Base-by-base conservation (phyloP, 2,329 filamentous ascomycete genomes). In the Exserohilum turcica region DNA sequence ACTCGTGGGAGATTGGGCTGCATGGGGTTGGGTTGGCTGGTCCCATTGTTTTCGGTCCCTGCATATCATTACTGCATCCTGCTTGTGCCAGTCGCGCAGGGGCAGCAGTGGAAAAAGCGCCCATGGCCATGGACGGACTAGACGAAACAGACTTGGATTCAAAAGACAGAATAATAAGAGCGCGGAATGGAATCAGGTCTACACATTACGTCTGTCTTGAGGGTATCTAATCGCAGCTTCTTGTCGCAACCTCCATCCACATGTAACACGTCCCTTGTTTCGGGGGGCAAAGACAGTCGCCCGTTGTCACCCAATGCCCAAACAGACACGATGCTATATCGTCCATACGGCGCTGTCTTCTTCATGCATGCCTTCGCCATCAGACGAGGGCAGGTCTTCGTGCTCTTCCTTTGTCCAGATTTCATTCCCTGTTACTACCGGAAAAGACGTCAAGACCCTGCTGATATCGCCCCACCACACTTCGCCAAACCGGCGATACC, bases 381-480 rank as follows among this genome's bases (percentile, higher is more conserved):
- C 71, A 1, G 63, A 65, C 5, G 68, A 72, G 6, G 66, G 65
- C 50, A 74, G 43, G 19, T 72, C 73, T 13, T 74, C 73, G 28
- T 75, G 71, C 54, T 75, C 73, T 52, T 75, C 73, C 52, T 69
- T 71, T 1, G 73, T 75, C 69, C 71, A 72, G 21, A 75, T 73
- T 55, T 74, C 73, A n/a, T 71, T 74, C 1, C 73, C 73, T 27
- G 67, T 66, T 9, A 75, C 69, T 8, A 75, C 73, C 0, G 74
- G 74, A 37, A 76, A 76, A 8, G 74, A 63, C 0, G 73, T 75
- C 35, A 76, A 52, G n/a, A 76, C 71, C 18, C 73, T 60, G 37
- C 66, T 68, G 7, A 76, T 74, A 42, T 76, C 72, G 7, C 74
- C 73, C 74, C 74, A 77, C 74, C 74, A 77, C 19, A 68, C 64